Evolutionary conservation across 805 yeast genomes (phyloP), one percentile per base, ranked within the genome.

Genomic region (Starmera amethionina): DNA sequence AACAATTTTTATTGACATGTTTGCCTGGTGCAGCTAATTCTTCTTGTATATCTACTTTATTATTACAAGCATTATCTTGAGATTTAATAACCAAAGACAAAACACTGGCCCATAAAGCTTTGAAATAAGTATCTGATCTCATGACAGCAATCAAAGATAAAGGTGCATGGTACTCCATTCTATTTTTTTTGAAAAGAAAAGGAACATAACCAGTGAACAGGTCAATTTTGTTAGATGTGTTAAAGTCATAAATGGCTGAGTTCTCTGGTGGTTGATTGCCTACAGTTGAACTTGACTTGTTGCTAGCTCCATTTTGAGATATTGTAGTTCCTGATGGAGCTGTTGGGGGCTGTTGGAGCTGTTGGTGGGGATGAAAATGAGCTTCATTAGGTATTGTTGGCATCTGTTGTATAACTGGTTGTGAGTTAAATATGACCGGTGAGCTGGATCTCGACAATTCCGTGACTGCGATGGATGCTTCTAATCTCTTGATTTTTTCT

Each of bases 151-250:
- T 46, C 69, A 77, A 70, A 1, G 78, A 55, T 30, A 74, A 62
- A 0, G 81, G 76, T 1, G 81, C 82, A 53, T 65, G 69, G 47
- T 68, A 67, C 43, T 64, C 63, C 29, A 68, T 55, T 34, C 74
- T 55, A 4, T 67, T 58, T 37, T 62, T 66, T 25, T 62, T 62
- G 14, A 64, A 44, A 39, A 65, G 55, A 40, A 73, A 60, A 0
- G 81, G 70, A 4, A 65, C 46, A 46, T 63, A 63, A 2, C 71
- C 72, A 1, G 55, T 56, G 43, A 63, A 68, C 30, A 74, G 59
- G 39, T 70, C 63, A 7, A 75, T 57, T 1, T 42, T 42, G 11
- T 68, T 75, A 16, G 62, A 52, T 0, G 56, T 49, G 13, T 56
- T 48, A 31, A 47, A 47, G 22, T 46, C 56, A 16, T 48, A 49